Evolutionary conservation across 164 flowering plant species (phyloP).

Genomic region (Macadamia integrifolia): DNA sequence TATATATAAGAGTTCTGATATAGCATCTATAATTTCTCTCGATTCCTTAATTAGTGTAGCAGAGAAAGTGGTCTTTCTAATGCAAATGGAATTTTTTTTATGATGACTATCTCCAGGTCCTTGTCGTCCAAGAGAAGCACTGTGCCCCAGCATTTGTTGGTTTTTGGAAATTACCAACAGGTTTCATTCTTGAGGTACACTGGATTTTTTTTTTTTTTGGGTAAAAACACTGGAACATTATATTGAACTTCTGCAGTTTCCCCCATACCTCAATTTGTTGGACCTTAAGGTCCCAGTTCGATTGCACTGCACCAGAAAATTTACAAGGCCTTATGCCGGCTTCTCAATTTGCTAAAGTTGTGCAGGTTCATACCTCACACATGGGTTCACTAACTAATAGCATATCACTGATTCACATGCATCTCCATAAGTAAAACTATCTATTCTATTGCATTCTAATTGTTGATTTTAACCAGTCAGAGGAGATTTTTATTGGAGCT

Average conservation of each 20-base stretch:
- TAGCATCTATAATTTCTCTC: too few relatives aligned
- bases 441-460: neutral
- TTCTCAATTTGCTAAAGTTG: too few relatives aligned
- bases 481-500: constrained; percentile 79
- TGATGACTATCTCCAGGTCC: constrained; percentile 41
- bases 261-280: neutral
- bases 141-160: constrained; percentile 41
- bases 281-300: neutral
- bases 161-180: constrained; percentile 89
- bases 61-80: neutral
- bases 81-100: neutral
- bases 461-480: constrained; percentile 40
- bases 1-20: too few relatives aligned
- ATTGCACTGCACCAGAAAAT: neutral
- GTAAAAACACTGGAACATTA: neutral
- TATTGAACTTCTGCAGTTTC: neutral
- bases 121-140: constrained; percentile 87
- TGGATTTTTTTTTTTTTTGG: too few relatives aligned
- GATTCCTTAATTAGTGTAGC: neutral
- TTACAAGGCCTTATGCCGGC: neutral
- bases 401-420: too few relatives aligned
- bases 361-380: too few relatives aligned
- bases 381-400: too few relatives aligned
- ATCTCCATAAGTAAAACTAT: neutral
- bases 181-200: constrained; percentile 71